phyloP scores from a whole-genome alignment of 106 monocot species.

The Allium sativum region DNA sequence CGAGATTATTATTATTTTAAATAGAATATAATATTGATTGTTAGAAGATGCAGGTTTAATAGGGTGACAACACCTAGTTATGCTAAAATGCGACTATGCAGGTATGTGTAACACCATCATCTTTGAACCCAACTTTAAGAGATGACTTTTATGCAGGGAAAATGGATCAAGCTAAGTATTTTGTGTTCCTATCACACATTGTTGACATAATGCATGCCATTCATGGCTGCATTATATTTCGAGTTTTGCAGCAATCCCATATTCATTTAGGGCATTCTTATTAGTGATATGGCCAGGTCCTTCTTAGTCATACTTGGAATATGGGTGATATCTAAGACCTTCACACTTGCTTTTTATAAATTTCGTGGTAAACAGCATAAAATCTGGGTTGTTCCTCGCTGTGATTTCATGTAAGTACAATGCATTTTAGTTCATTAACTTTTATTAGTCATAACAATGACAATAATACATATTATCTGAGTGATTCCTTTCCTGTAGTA shows the following conservation, averaged over 20 bases:
- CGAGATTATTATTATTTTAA: too few relatives aligned
- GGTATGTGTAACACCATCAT: too few relatives aligned
- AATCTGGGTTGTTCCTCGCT: conserved; percentile 68
- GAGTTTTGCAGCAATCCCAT: conserved; percentile 36
- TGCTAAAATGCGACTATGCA: too few relatives aligned
- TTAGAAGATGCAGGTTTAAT: too few relatives aligned
- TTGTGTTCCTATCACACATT: conserved; percentile 78
- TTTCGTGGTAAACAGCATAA: conserved; percentile 48
- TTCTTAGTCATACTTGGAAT: conserved; percentile 55
- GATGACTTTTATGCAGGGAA: too few relatives aligned
- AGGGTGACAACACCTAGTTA: too few relatives aligned
- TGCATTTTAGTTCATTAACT: too few relatives aligned
- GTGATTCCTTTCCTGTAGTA: conserved; percentile 37
- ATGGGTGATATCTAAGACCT: conserved; percentile 85
- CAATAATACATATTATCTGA: too few relatives aligned
- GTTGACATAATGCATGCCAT: conserved; percentile 58
- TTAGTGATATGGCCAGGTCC: conserved; percentile 45
- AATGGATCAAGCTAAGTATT: conserved; percentile 32
- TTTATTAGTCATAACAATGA: too few relatives aligned
- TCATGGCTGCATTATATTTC: conserved; percentile 48
- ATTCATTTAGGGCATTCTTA: conserved; percentile 17
- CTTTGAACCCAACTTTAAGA: too few relatives aligned
- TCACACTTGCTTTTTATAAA: conserved; percentile 70
- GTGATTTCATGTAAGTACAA: conserved; percentile 54
- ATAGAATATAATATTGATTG: too few relatives aligned